phyloP scores from a whole-genome alignment of 164 flowering plant genomes.

The Aristolochia californica region DNA sequence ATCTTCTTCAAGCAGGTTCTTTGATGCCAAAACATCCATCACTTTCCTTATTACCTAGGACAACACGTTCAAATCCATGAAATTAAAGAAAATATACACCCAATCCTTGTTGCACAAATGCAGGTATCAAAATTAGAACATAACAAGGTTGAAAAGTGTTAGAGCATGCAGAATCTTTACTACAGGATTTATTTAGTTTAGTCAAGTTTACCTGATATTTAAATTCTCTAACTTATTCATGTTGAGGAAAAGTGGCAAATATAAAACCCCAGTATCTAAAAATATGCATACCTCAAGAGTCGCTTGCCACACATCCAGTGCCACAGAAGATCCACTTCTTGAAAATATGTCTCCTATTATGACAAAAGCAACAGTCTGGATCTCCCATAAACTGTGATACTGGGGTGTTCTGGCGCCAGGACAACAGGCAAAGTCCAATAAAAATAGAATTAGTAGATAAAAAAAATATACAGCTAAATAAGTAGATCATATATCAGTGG shows the following conservation, averaged over 20 bases:
- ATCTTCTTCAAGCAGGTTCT: constrained; percentile 42
- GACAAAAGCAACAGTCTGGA: constrained; percentile 37
- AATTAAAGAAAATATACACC: not conserved
- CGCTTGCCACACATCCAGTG: constrained; percentile 54
- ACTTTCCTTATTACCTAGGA: constrained; percentile 60
- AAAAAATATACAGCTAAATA: too few species aligned
- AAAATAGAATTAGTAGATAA: too few species aligned
- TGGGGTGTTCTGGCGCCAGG: constrained; percentile 16
- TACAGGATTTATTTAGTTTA: not conserved
- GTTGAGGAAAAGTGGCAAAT: not conserved
- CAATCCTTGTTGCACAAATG: not conserved
- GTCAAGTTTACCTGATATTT: not conserved
- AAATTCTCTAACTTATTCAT: not conserved
- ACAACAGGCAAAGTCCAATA: too few species aligned
- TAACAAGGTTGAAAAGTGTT: not conserved
- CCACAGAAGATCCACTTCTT: constrained; percentile 43
- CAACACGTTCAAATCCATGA: constrained; percentile 5
- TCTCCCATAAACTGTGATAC: constrained; percentile 39
- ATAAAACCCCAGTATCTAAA: not conserved
- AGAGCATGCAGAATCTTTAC: not conserved
- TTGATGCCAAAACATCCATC: constrained; percentile 59
- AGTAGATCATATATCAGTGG: constrained; percentile 2
- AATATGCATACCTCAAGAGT: constrained; percentile 46
- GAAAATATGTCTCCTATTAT: constrained; percentile 61
- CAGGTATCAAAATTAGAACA: not conserved